Evolutionary conservation across 192 early-diverging fungal species (phyloP).

Genomic region (Ambispora gerdemannii): DNA sequence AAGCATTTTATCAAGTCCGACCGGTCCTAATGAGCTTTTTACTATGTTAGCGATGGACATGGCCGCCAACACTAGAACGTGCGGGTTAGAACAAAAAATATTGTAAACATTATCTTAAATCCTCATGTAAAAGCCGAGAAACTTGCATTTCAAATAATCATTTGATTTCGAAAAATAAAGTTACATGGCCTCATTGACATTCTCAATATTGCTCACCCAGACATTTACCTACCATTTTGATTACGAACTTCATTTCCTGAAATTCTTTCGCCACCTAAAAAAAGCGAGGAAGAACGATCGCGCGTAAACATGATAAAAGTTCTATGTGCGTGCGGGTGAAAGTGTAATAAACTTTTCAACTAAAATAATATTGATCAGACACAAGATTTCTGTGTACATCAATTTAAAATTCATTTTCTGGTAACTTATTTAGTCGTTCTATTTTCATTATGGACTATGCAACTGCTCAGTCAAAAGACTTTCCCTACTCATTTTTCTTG

Average conservation of each 20-base stretch:
- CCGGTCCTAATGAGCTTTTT: constrained; percentile 97
- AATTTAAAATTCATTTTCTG: background rate
- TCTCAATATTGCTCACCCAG: too few relatives aligned
- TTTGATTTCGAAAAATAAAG: constrained; percentile 10
- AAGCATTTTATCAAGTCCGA: constrained; percentile 99
- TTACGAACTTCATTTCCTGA: constrained; percentile 88
- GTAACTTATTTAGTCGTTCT: background rate
- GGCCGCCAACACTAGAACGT: constrained; percentile 94
- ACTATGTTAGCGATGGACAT: constrained; percentile 97
- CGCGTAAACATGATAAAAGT: constrained; percentile 50
- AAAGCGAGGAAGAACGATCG: constrained; percentile 55
- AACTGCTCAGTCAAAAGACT: constrained; percentile 12
- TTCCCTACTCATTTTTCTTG: constrained; percentile 63
- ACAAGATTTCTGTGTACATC: background rate
- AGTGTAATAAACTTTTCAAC: too few relatives aligned
- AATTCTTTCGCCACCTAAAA: constrained; percentile 84
- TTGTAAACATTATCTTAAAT: background rate
- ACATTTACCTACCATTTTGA: constrained; percentile 89
- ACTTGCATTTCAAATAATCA: background rate
- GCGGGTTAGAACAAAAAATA: constrained; percentile 26
- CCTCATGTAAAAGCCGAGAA: background rate
- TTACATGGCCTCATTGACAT: too few relatives aligned
- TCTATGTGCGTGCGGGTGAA: too few relatives aligned
- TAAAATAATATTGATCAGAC: too few relatives aligned
- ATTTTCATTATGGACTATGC: constrained; percentile 19